Evolutionary conservation across 2,329 filamentous ascomycete species (phyloP), one percentile per base, ranked within the genome.

Genomic region (Hypoxylon sp.): DNA sequence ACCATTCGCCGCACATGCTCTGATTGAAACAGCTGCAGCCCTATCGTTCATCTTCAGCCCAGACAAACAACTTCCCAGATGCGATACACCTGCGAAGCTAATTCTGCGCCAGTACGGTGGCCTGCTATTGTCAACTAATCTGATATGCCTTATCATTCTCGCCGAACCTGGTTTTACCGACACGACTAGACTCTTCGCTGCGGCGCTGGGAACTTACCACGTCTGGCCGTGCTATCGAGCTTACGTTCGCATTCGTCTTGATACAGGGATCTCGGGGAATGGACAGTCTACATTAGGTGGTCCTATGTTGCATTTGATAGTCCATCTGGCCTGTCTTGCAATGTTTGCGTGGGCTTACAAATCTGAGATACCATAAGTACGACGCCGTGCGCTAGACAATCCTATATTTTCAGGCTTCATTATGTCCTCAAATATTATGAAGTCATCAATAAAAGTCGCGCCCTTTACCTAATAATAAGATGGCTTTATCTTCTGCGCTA

Each of bases 91-190:
- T 17, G 77, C 80, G 4, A 71, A 69, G 3, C 78, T 85, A 37
- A 73, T 85, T 30, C 71, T 84, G 11, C 77, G 79, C 49, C 82
- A 79, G 59, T 78, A 84, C 11, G 83, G 82, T 44, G 83, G 81
- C 11, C 75, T 84, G 13, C 74, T 86, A 2, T 68, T 82, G 13
- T 76, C 79, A 5, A 80, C 79, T 19, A 81, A 80, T 47, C 65
- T 84, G n/a, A 67, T 83, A 24, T 80, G 79, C 46, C 66, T 82
- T 2, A 61, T 74, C 13, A 72, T 82, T 41, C 63, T 77, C 8
- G 50, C 69, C 4, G 73, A 75, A 1, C 68, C 74, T 0, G 70
- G 59, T 1, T 71, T 78, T 46, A 74, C 79, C 64, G 56, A 73
- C 3, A 73, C 75, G 0, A 71, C 72, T 3, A 73, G 76, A 6